These are phyloP conservation scores for Citrullus amarus DNA, from an alignment of 306 rosid genomes.

Conservation along the genomic window DNA sequence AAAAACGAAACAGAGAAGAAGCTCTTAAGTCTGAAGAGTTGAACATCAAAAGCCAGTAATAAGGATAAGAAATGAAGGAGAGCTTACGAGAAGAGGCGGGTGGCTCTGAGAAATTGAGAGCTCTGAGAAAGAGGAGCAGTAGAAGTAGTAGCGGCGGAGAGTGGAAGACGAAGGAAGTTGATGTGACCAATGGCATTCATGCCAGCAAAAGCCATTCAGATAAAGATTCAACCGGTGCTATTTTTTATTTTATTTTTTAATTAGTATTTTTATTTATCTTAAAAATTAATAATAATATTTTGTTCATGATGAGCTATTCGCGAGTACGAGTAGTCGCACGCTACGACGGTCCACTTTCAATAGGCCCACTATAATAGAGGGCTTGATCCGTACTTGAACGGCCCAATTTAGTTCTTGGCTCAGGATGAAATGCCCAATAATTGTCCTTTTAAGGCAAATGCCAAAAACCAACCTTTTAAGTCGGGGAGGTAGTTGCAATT, in stretches of 20 bases:
- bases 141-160: background rate
- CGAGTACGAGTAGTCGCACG: too few species aligned
- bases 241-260: background rate
- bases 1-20: background rate
- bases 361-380: background rate
- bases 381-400: background rate
- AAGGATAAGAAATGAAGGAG: background rate
- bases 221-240: background rate
- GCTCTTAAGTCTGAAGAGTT: background rate
- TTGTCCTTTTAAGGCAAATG: too few species aligned
- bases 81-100: conserved; percentile 6
- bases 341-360: background rate
- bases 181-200: conserved; percentile 1
- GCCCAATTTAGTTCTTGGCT: too few species aligned
- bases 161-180: background rate
- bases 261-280: background rate
- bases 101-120: background rate
- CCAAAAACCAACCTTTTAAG: too few species aligned
- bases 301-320: too few species aligned
- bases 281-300: too few species aligned
- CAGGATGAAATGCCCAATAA: too few species aligned
- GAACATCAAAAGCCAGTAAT: background rate
- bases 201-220: conserved; percentile 11
- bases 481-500: too few species aligned
- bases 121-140: background rate